These are phyloP conservation scores for Phytophthora tubulina DNA, from an alignment of 352 stramenopile species.

Conservation along the genomic window DNA sequence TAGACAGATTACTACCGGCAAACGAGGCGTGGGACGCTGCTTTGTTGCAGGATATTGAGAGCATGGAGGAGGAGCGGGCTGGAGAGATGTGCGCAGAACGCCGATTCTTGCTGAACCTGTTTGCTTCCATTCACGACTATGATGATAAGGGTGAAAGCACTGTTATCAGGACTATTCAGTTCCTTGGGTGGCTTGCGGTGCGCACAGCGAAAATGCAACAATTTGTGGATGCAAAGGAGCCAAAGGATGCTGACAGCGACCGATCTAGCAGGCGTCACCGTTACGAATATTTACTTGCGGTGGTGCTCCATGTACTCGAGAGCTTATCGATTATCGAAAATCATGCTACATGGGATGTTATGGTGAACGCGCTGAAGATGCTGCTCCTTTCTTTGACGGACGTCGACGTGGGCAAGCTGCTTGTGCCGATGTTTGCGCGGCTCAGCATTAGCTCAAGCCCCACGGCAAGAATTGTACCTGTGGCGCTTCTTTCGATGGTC, in stretches of 20 bases:
- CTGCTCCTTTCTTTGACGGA: constrained; percentile 70
- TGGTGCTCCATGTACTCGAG: constrained; percentile 86
- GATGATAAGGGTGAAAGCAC: constrained; percentile 90
- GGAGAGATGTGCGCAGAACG: constrained; percentile 84
- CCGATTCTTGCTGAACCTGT: constrained; percentile 84
- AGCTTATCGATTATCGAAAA: constrained; percentile 92
- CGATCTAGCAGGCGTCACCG: constrained; percentile 49
- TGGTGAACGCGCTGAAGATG: constrained; percentile 87
- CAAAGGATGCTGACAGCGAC: constrained; percentile 24
- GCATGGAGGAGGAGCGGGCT: constrained; percentile 67
- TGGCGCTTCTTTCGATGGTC: constrained; percentile 80
- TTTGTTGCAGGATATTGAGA: constrained; percentile 65
- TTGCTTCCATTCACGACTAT: constrained; percentile 87
- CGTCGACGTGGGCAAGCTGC: constrained; percentile 65
- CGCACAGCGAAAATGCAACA: constrained; percentile 75
- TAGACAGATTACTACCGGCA: constrained; percentile 58
- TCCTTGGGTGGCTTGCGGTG: constrained; percentile 80
- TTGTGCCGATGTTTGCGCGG: constrained; percentile 84
- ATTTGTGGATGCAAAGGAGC: constrained; percentile 48
- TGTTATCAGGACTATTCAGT: constrained; percentile 87
- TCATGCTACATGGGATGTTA: constrained; percentile 89
- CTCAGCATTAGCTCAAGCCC: constrained; percentile 87
- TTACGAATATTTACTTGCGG: constrained; percentile 77
- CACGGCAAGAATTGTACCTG: constrained; percentile 84
- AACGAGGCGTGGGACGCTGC: constrained; percentile 63